Percentiles rank a stretch among this genome's conserved stretches.
Conservation (phyloP, 371 early-diverging fungal species). For the Circinella umbellata region DNA sequence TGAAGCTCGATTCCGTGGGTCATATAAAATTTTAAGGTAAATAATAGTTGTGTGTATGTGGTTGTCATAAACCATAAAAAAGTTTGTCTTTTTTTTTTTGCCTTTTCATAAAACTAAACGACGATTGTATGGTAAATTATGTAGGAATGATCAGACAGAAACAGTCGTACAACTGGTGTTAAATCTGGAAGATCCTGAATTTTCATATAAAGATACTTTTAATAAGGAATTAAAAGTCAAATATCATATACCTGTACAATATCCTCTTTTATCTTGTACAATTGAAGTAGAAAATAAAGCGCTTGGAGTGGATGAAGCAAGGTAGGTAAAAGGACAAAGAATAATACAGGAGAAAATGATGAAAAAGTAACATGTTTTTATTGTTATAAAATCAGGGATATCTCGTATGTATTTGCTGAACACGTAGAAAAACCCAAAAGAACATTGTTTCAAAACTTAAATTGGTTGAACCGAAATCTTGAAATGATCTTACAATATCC, state of each 20-base stretch:
- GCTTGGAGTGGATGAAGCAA: slow-evolving; percentile 45
- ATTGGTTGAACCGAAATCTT: slow-evolving; percentile 71
- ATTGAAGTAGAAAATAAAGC: slow-evolving; percentile 53
- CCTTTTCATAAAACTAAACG: too few species aligned
- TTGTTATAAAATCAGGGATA: slow-evolving; percentile 26
- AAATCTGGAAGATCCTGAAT: slow-evolving; percentile 39
- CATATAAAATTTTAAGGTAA: slow-evolving; percentile 35
- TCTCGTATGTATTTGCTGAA: slow-evolving; percentile 56
- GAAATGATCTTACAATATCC: slow-evolving; percentile 26
- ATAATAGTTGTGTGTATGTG: neutral
- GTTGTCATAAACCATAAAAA: neutral
- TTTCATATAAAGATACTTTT: slow-evolving; percentile 30
- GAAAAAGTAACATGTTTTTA: neutral
- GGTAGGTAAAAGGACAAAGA: slow-evolving; percentile 22
- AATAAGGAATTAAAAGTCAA: slow-evolving; percentile 32
- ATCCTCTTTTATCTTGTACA: slow-evolving; percentile 55
- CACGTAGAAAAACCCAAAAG: slow-evolving; percentile 38
- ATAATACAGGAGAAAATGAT: neutral
- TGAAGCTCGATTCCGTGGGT: slow-evolving; percentile 53
- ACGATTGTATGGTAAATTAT: neutral
- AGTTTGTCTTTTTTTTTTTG: neutral
- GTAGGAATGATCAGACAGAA: slow-evolving; percentile 9
- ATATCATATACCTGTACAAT: slow-evolving; percentile 50
- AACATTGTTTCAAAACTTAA: slow-evolving; percentile 61
- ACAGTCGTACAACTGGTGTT: slow-evolving; percentile 21